Conservation (phyloP, 2,329 filamentous ascomycete species). For the Fusarium sp. region DNA sequence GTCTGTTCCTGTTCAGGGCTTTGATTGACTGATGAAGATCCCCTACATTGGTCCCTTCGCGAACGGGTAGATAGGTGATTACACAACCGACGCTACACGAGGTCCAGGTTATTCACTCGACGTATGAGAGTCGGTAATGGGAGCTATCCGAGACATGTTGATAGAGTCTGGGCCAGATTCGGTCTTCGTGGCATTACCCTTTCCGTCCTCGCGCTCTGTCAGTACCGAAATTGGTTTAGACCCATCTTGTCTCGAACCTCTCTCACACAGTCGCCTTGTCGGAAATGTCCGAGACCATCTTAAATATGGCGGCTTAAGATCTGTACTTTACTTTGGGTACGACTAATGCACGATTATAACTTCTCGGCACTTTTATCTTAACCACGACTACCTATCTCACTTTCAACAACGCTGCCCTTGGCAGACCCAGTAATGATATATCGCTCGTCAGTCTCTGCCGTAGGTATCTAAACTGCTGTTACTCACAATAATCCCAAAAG, state of each 20-base stretch:
- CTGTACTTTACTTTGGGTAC: too few relatives aligned
- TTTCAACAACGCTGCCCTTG: neutral
- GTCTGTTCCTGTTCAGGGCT: too few relatives aligned
- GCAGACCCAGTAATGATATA: neutral
- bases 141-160: neutral
- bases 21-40: neutral
- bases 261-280: neutral
- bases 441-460: neutral
- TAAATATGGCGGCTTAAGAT: neutral
- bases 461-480: too few relatives aligned
- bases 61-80: neutral
- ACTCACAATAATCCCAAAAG: neutral
- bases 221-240: constrained; percentile 5
- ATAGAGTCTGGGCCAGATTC: neutral
- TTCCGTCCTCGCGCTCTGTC: neutral
- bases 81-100: neutral
- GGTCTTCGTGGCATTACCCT: neutral
- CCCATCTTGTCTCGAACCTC: neutral
- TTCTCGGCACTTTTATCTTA: neutral
- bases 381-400: neutral
- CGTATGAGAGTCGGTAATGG: neutral
- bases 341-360: neutral
- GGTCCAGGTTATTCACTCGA: neutral
- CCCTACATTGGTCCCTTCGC: too few relatives aligned
- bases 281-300: neutral